Percentiles rank a stretch among this genome's conserved stretches.
Evolutionary conservation across 169 alveolate genomes (phyloP).

Genomic region (Cystoisospora suis): DNA sequence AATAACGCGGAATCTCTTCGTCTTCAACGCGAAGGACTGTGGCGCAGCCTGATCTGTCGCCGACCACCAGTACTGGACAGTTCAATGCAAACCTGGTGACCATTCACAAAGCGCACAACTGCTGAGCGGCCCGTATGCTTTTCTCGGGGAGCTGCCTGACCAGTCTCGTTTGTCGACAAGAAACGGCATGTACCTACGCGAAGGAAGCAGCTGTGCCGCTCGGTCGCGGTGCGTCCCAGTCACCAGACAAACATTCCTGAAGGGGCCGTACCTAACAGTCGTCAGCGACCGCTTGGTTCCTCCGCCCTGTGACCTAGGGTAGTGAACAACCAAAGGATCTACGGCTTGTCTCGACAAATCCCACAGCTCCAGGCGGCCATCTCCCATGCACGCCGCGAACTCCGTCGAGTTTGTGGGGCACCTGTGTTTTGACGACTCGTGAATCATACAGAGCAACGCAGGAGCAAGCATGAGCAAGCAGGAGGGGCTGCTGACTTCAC

Average conservation of each 20-base stretch:
- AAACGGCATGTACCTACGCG: background rate
- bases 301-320: conserved; percentile 62
- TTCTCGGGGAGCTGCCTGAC: no score
- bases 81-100: conserved; percentile 82
- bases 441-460: background rate
- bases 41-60: conserved; percentile 83
- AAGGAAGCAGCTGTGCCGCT: background rate
- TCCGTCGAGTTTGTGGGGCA: conserved; percentile 34
- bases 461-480: background rate
- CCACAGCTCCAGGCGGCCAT: conserved; percentile 94
- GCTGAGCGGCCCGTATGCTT: no score
- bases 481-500: background rate
- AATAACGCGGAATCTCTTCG: conserved; percentile 46
- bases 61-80: conserved; percentile 86
- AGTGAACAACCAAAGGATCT: conserved; percentile 55
- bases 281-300: conserved; percentile 36
- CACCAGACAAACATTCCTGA: background rate
- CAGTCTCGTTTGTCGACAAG: background rate
- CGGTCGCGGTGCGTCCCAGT: background rate
- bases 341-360: conserved; percentile 79
- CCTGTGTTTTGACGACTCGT: background rate
- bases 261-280: conserved; percentile 51
- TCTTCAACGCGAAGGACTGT: conserved; percentile 81
- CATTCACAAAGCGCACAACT: no score
- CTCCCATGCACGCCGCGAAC: conserved; percentile 73